phyloP scores from a whole-genome alignment of 208 protist genomes.

The Acanthamoeba triangularis region DNA sequence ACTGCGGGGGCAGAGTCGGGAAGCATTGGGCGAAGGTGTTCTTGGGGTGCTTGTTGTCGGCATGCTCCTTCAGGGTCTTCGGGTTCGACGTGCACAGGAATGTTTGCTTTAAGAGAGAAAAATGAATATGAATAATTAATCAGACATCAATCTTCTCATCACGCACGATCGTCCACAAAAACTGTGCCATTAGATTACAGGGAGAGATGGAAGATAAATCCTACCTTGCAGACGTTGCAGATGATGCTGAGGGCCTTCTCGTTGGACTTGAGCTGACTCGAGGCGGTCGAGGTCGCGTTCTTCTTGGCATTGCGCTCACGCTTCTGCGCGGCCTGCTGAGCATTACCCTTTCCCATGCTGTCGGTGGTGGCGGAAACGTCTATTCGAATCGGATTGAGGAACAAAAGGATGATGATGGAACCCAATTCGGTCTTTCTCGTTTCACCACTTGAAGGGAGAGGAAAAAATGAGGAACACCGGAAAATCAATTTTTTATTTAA shows the following conservation, averaged over 20 bases:
- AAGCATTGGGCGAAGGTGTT: slow-evolving; percentile 82
- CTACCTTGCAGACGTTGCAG: slow-evolving; percentile 82
- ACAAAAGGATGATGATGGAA: neutral
- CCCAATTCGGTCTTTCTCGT: too few species aligned
- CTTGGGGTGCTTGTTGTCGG: slow-evolving; percentile 82
- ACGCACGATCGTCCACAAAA: neutral
- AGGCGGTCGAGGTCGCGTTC: neutral
- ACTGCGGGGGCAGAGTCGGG: slow-evolving; percentile 32
- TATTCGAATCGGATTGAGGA: neutral
- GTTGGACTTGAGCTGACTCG: slow-evolving; percentile 83
- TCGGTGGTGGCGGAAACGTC: neutral
- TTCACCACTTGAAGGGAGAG: neutral
- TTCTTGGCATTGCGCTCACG: slow-evolving; percentile 84
- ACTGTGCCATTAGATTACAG: too few species aligned
- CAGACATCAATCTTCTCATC: neutral
- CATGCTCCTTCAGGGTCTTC: slow-evolving; percentile 78
- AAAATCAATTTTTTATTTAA: too few species aligned
- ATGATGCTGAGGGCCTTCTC: slow-evolving; percentile 81
- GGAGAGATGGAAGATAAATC: neutral
- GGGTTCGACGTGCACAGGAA: slow-evolving; percentile 83
- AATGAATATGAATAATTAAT: slow-evolving; percentile 8
- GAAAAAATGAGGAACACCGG: neutral
- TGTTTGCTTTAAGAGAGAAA: slow-evolving; percentile 65
- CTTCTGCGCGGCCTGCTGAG: slow-evolving; percentile 81
- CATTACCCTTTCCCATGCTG: slow-evolving; percentile 78